A percentile compares a stretch with the other conserved stretches of the same genome.
phyloP scores from a whole-genome alignment of 2,329 filamentous ascomycete species.

The Aspergillus flavus region DNA sequence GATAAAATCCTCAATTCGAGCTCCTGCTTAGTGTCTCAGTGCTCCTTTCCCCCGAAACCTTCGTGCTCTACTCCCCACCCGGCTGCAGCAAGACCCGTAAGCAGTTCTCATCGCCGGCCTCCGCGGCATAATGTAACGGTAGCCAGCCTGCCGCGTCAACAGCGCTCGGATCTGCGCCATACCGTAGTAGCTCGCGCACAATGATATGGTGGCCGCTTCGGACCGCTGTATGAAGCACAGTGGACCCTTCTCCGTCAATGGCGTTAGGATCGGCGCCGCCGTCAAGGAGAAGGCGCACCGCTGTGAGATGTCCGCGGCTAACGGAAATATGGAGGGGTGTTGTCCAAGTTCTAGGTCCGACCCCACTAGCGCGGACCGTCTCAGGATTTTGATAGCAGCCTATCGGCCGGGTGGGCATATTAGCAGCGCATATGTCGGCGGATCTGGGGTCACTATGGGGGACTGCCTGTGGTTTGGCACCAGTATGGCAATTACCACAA shows the following conservation, averaged over 20 bases:
- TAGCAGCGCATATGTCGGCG: neutral
- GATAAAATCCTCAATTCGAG: neutral
- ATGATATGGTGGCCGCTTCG: neutral
- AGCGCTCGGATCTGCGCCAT: neutral
- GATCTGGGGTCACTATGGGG: neutral
- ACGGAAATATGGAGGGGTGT: constrained; percentile 7
- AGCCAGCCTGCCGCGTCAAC: constrained; percentile 6
- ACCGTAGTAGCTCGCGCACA: constrained; percentile 2
- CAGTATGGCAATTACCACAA: neutral
- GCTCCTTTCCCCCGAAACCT: neutral
- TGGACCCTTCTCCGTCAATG: constrained; percentile 3
- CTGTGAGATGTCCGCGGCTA: constrained; percentile 3
- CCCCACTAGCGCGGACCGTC: neutral
- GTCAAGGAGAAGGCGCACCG: constrained; percentile 3
- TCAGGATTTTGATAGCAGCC: neutral
- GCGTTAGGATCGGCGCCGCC: constrained; percentile 5
- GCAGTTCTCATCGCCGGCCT: constrained; percentile 7
- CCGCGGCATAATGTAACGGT: constrained; percentile 6
- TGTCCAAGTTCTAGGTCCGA: neutral
- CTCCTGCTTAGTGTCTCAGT: neutral
- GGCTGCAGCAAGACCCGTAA: constrained; percentile 3
- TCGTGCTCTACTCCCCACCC: neutral
- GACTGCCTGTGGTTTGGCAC: neutral
- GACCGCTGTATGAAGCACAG: constrained; percentile 3
- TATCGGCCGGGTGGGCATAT: neutral